Percentiles rank a stretch among this genome's conserved stretches.
These are phyloP conservation scores for Alnus rubra DNA, from an alignment of 306 rosid species.

Conservation along the genomic window DNA sequence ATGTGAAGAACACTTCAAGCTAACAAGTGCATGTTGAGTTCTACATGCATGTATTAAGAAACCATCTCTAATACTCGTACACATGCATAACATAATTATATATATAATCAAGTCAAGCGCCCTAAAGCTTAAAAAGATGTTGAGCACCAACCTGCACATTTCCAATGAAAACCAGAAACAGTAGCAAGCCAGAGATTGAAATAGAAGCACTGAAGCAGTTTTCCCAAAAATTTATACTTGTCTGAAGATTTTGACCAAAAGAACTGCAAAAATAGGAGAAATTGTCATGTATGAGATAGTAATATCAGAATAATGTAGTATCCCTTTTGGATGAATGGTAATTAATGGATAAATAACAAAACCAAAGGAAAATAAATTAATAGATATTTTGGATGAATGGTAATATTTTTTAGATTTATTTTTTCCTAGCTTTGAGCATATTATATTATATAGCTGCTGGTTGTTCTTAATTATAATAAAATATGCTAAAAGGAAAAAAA, in stretches of 20 bases:
- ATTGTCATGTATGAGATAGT: neutral
- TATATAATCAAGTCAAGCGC: neutral
- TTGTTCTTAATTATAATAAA: too few species aligned
- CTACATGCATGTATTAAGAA: neutral
- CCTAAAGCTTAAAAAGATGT: too few species aligned
- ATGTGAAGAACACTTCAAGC: too few species aligned
- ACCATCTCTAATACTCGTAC: neutral
- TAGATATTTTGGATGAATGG: too few species aligned
- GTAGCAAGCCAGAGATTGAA: conserved; percentile 76
- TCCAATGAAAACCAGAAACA: conserved; percentile 78
- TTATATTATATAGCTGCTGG: too few species aligned
- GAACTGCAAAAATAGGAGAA: conserved; percentile 32
- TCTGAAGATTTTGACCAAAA: too few species aligned
- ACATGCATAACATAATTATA: too few species aligned
- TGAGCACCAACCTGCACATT: conserved; percentile 78
- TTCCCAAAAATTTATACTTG: conserved; percentile 83
- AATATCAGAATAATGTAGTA: neutral
- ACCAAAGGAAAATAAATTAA: too few species aligned
- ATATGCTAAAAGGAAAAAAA: too few species aligned
- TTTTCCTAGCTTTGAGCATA: too few species aligned
- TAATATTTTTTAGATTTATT: too few species aligned
- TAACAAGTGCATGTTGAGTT: neutral
- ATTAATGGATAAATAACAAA: too few species aligned
- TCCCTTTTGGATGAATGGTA: neutral
- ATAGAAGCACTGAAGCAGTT: conserved; percentile 81